Percentiles rank a stretch among this genome's conserved stretches.
phyloP scores from a whole-genome alignment of 345 rosid genomes.

The Syzygium grande region DNA sequence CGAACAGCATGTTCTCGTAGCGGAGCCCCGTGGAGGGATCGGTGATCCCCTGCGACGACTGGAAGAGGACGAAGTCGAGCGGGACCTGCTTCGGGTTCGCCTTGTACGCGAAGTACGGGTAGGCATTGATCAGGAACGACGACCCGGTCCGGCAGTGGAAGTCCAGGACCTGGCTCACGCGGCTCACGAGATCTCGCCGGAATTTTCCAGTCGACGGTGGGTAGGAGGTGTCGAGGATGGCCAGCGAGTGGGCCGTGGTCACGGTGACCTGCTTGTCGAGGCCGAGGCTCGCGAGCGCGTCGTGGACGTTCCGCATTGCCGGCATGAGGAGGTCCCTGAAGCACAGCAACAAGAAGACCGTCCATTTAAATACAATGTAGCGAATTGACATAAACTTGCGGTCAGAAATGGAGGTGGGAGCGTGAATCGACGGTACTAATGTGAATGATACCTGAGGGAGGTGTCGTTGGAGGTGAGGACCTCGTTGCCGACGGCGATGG shows the following conservation, averaged over 20 bases:
- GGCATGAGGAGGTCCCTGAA: conserved; percentile 17
- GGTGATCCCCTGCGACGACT: conserved; percentile 24
- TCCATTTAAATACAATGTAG: neutral
- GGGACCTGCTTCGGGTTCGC: conserved; percentile 24
- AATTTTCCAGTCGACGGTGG: conserved; percentile 41
- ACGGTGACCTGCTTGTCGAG: conserved; percentile 31
- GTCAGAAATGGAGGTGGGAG: neutral
- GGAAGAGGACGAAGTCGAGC: conserved; percentile 37
- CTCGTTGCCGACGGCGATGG: conserved; percentile 42
- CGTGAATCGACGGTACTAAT: neutral
- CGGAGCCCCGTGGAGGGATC: conserved; percentile 27
- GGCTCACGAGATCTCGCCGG: conserved; percentile 24
- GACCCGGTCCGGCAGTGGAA: conserved; percentile 30
- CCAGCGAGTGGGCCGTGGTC: conserved; percentile 35
- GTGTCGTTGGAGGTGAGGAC: conserved; percentile 30
- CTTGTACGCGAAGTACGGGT: conserved; percentile 43
- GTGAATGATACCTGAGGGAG: neutral
- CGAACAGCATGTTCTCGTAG: conserved; percentile 43
- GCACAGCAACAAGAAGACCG: neutral
- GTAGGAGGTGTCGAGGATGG: conserved; percentile 34
- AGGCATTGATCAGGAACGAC: conserved; percentile 38
- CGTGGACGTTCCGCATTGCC: conserved; percentile 28
- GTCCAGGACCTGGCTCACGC: conserved; percentile 13
- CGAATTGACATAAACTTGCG: neutral
- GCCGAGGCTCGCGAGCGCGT: conserved; percentile 20